Base-by-base conservation (phyloP, 2,329 filamentous ascomycete species). In the Rhinocladiella similis region DNA sequence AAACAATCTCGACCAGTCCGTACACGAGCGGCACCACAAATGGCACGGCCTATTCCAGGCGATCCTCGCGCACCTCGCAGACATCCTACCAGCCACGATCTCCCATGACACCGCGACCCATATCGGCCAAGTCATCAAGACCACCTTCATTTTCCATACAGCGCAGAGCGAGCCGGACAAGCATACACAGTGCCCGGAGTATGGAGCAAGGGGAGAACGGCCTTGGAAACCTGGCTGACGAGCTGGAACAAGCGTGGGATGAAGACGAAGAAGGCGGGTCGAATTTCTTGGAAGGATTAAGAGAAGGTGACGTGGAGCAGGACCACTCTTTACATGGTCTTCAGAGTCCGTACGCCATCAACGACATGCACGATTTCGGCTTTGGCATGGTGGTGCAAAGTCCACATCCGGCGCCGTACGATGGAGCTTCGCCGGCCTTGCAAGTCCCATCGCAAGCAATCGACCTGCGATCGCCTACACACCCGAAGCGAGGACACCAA, bases 151-250 rank as follows among this genome's bases (percentile, higher is more conserved):
- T 63, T 41, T 55, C 57, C n/a, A 53, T 59, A 10, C 53, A 54
- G 38, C 58, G 58, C 27, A 51, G 57, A n/a, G 39, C 46, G 18
- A 61, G 61, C 41, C 48, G 55, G 36, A 57, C 69, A 14, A 70
- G 73, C 35, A 70, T 70, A 59, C 72, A 73, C 12, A 73, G 69
- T 56, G 53, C 60, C 20, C 50, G 51, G 19, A 63, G 61, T 41
- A 42, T 59, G 25, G 59, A 57, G 46, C 60, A 56, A 42, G 69
- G 66, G 14, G 73, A 68, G 51, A 74, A 75, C 42, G 83, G 82
- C 9, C 69, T 85, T 50, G 84, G 83, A 20, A 86, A 81, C 61
- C 69, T 87, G 49, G 84, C 84, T 25, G 84, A 87, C 66, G 84
- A 87, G 66, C 71, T 87, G 20, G 84, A 80, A 22, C 80, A 83